Percentiles rank a stretch among this genome's conserved stretches.
These are phyloP conservation scores for Paracorniculantispora psalliotae DNA, from an alignment of 2,329 filamentous ascomycete genomes.

Conservation along the genomic window DNA sequence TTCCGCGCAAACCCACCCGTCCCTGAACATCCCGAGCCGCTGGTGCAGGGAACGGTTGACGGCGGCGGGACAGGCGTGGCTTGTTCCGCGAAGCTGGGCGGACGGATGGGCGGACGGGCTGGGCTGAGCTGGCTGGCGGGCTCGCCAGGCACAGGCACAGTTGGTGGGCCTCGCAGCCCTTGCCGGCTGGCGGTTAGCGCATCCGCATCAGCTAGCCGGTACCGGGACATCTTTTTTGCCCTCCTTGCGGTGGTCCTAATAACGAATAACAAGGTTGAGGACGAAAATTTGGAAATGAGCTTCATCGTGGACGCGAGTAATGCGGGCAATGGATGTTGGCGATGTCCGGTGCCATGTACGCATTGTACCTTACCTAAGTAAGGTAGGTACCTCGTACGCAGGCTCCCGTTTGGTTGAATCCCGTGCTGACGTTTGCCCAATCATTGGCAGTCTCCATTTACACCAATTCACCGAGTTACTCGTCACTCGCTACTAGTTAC, in stretches of 20 bases:
- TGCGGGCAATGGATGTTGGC: no score
- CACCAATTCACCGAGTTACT: no score
- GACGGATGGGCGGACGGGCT: not conserved
- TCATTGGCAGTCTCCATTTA: no score
- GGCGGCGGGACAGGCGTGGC: not conserved
- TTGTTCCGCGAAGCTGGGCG: not conserved
- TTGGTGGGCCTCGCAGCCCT: not conserved
- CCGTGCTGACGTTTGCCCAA: no score
- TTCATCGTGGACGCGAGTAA: not conserved
- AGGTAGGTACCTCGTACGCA: not conserved
- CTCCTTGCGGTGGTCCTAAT: no score
- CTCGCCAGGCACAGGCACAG: not conserved
- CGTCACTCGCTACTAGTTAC: no score
- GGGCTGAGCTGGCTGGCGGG: not conserved
- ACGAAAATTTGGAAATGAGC: not conserved
- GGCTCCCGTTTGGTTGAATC: no score
- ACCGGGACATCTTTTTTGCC: not conserved
- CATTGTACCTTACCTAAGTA: not conserved
- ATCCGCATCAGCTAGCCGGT: not conserved
- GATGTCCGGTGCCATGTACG: no score
- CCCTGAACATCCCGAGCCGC: not conserved
- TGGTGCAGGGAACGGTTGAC: not conserved
- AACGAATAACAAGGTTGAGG: no score
- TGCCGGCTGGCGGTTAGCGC: constrained; percentile 1
- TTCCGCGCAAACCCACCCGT: not conserved